phyloP scores from a whole-genome alignment of 345 rosid genomes.

The Barbarea vulgaris region DNA sequence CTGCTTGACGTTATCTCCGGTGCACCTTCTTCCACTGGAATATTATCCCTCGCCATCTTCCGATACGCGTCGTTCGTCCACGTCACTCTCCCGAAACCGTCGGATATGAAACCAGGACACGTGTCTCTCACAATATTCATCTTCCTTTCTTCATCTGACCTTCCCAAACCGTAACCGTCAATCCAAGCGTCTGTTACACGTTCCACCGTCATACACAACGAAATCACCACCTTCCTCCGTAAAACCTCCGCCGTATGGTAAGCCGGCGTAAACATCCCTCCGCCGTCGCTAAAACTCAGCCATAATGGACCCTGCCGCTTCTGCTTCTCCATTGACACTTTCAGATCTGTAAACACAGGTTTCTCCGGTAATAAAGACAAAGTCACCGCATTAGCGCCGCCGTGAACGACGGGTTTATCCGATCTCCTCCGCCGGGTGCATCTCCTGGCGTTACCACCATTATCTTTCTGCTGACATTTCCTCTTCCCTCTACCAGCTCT shows the following conservation, averaged over 20 bases:
- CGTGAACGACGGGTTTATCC: slow-evolving; percentile 15
- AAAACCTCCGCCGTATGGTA: slow-evolving; percentile 32
- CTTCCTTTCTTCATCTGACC: slow-evolving; percentile 61
- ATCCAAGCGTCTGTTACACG: slow-evolving; percentile 70
- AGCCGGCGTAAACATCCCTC: neutral
- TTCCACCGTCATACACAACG: slow-evolving; percentile 74
- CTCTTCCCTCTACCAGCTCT: slow-evolving; percentile 48
- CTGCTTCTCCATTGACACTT: slow-evolving; percentile 16
- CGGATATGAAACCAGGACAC: slow-evolving; percentile 87
- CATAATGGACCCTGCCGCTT: slow-evolving; percentile 43
- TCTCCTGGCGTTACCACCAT: slow-evolving; percentile 32
- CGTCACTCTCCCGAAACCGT: slow-evolving; percentile 61
- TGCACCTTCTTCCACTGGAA: slow-evolving; percentile 33
- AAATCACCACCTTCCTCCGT: slow-evolving; percentile 30
- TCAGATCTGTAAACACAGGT: slow-evolving; percentile 42
- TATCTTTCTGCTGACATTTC: slow-evolving; percentile 34
- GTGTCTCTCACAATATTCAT: slow-evolving; percentile 59
- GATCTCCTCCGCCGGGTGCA: slow-evolving; percentile 41
- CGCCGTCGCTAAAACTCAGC: slow-evolving; percentile 50
- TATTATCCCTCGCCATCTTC: slow-evolving; percentile 54
- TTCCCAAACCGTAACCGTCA: slow-evolving; percentile 54
- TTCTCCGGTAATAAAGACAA: slow-evolving; percentile 66
- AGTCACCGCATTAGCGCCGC: slow-evolving; percentile 42
- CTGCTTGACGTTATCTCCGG: slow-evolving; percentile 6
- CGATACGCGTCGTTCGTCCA: slow-evolving; percentile 74